phyloP scores from a whole-genome alignment of 257 asterid species.

The Salvia hispanica region DNA sequence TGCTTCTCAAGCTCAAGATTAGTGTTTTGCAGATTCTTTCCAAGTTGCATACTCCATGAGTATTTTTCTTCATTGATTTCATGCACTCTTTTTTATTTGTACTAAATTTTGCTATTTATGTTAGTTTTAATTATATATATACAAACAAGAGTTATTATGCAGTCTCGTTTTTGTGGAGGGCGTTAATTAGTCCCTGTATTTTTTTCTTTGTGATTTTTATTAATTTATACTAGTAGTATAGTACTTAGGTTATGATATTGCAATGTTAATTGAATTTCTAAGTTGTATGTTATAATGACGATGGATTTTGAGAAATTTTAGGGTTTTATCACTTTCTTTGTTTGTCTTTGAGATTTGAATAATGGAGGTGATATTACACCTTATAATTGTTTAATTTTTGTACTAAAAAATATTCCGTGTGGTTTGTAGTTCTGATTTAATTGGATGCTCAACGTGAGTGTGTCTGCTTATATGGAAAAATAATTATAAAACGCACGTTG shows the following conservation, averaged over 20 bases:
- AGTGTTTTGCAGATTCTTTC: conserved; percentile 38
- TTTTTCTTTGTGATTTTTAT: not conserved
- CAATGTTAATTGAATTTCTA: not conserved
- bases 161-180: too few species aligned
- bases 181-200: too few species aligned
- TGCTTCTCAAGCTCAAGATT: conserved; percentile 47
- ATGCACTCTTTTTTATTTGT: conserved; percentile 2
- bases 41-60: conserved; percentile 22
- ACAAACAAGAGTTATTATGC: not conserved
- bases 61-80: not conserved
- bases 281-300: not conserved
- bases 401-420: not conserved
- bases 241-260: too few species aligned
- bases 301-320: not conserved
- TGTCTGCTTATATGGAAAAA: too few species aligned
- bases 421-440: not conserved
- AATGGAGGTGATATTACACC: too few species aligned
- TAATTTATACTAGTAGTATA: not conserved
- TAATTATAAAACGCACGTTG: too few species aligned
- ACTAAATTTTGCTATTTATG: too few species aligned
- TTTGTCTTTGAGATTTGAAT: not conserved
- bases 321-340: not conserved
- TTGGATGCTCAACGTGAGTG: too few species aligned
- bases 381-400: not conserved
- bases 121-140: too few species aligned